Conservation (phyloP, 805 yeast species). For the Saccharomyces kudriavzevii region DNA sequence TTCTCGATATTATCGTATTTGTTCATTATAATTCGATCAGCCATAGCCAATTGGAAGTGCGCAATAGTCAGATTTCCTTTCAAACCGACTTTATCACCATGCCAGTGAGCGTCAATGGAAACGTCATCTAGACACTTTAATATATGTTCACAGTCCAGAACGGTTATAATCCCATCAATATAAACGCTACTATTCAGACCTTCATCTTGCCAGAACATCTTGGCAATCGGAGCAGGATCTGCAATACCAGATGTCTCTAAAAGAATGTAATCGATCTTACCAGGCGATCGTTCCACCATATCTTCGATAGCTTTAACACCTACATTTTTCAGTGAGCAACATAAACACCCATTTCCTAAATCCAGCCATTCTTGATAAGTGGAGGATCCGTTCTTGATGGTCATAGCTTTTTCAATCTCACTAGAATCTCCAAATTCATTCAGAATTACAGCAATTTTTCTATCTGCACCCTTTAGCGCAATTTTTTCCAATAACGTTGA, state of each 20-base stretch:
- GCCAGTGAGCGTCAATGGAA: conserved; percentile 58
- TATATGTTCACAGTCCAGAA: conserved; percentile 69
- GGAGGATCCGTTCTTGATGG: conserved; percentile 44
- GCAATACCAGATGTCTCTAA: conserved; percentile 95
- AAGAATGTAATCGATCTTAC: conserved; percentile 78
- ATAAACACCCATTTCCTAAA: conserved; percentile 90
- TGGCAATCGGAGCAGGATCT: conserved; percentile 94
- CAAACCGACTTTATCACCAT: conserved; percentile 35
- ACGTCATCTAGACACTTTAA: conserved; percentile 56
- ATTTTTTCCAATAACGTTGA: conserved; percentile 73
- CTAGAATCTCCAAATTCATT: conserved; percentile 90
- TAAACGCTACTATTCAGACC: conserved; percentile 77
- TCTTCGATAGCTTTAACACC: conserved; percentile 94
- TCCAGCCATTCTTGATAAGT: conserved; percentile 91
- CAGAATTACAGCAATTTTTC: conserved; percentile 78
- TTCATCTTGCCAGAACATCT: conserved; percentile 96
- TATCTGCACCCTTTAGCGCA: conserved; percentile 54
- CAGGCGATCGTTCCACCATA: conserved; percentile 61
- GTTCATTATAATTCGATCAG: conserved; percentile 75
- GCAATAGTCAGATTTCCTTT: conserved; percentile 62
- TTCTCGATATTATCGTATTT: conserved; percentile 53
- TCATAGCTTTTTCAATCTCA: conserved; percentile 79
- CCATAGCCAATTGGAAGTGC: conserved; percentile 80
- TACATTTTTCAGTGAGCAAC: conserved; percentile 91
- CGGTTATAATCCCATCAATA: conserved; percentile 87